Conservation (phyloP, 2,329 filamentous ascomycete species). For the Ceratocystis colombiana region DNA sequence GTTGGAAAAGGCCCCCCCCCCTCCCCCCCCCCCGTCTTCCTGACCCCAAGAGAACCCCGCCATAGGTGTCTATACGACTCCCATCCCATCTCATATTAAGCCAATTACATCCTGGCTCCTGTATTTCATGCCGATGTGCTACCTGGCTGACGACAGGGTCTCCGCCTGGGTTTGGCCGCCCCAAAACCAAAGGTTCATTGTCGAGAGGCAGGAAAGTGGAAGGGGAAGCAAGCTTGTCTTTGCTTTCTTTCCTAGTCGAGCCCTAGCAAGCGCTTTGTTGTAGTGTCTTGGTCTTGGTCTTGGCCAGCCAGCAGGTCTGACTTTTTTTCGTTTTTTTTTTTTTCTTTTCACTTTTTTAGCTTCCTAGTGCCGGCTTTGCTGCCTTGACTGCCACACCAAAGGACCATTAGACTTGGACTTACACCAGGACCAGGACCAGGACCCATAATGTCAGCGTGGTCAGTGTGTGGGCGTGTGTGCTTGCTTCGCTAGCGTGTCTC, state of each 20-base stretch:
- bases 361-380: background rate
- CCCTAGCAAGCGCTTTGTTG: background rate
- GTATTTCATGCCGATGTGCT: background rate
- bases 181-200: background rate
- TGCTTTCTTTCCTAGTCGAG: too few relatives aligned
- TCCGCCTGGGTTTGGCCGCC: background rate
- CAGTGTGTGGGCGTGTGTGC: too few relatives aligned
- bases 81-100: background rate
- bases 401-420: too few relatives aligned
- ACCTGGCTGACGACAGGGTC: background rate
- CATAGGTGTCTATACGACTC: background rate
- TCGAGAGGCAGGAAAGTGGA: too few relatives aligned
- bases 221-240: too few relatives aligned
- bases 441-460: too few relatives aligned
- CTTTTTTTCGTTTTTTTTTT: background rate
- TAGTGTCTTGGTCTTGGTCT: background rate
- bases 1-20: too few relatives aligned
- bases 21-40: background rate
- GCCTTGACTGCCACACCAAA: background rate
- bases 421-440: too few relatives aligned
- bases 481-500: too few relatives aligned
- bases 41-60: background rate
- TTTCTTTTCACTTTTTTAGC: background rate
- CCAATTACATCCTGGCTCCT: slow-evolving; percentile 1
- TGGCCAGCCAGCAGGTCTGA: background rate